Conservation (phyloP, 1,284 basidiomycete genomes). For the Naganishia liquefaciens region DNA sequence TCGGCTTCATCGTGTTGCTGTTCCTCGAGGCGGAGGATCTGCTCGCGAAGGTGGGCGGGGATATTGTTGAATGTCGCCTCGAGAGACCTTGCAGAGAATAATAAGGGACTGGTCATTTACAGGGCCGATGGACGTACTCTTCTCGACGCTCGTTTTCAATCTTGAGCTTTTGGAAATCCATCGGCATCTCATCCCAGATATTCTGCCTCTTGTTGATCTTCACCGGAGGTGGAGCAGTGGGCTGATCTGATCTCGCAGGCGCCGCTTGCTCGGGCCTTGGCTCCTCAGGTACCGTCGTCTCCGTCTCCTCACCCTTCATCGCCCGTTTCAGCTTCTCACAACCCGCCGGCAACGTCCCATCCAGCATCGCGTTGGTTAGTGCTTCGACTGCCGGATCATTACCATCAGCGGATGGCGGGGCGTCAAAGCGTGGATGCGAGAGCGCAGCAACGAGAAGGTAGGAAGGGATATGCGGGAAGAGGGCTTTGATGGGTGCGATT, state of each 20-base stretch:
- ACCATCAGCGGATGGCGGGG: slow-evolving; percentile 33
- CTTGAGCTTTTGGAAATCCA: slow-evolving; percentile 65
- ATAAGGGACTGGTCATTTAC: neutral
- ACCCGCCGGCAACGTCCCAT: slow-evolving; percentile 43
- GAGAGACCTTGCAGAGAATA: slow-evolving; percentile 36
- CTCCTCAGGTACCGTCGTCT: neutral
- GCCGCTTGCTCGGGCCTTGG: neutral
- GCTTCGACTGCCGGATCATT: slow-evolving; percentile 45
- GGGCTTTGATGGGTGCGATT: slow-evolving; percentile 29
- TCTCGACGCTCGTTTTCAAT: slow-evolving; percentile 61
- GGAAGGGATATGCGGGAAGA: slow-evolving; percentile 49
- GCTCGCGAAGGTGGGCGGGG: slow-evolving; percentile 73
- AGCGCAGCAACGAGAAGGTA: slow-evolving; percentile 47
- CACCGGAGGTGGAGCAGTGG: no score
- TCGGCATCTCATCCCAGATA: slow-evolving; percentile 67
- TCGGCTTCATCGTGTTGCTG: slow-evolving; percentile 67
- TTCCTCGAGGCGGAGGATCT: slow-evolving; percentile 73
- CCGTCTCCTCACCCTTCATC: slow-evolving; percentile 18
- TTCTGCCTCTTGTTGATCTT: slow-evolving; percentile 63
- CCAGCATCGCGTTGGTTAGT: slow-evolving; percentile 48
- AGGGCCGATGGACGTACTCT: slow-evolving; percentile 54
- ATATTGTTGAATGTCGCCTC: slow-evolving; percentile 58
- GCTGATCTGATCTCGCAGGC: neutral
- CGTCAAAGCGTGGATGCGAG: slow-evolving; percentile 44
- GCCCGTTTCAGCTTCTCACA: slow-evolving; percentile 42